phyloP scores from a whole-genome alignment of 768 basidiomycete genomes.

The Calvatia gigantea region DNA sequence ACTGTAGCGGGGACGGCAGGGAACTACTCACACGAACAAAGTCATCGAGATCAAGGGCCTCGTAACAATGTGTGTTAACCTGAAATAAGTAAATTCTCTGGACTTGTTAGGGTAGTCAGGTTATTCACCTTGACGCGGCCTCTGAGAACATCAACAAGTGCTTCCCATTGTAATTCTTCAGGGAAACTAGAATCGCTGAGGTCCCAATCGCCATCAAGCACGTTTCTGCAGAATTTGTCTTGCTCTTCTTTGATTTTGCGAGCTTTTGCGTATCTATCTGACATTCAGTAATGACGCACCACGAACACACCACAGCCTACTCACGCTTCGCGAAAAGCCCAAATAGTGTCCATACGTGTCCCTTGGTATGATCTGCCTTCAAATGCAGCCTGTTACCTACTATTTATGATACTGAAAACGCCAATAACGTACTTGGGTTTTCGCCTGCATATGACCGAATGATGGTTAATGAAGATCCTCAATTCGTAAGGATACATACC shows the following conservation, averaged over 20 bases:
- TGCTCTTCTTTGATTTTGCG: constrained; percentile 62
- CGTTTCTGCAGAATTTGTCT: constrained; percentile 61
- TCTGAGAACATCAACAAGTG: constrained; percentile 72
- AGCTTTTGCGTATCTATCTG: constrained; percentile 56
- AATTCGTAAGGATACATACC: constrained; percentile 33
- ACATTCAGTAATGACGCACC: not conserved
- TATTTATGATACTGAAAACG: not conserved
- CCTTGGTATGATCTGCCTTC: constrained; percentile 35
- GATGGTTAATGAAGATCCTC: not conserved
- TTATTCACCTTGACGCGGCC: constrained; percentile 65
- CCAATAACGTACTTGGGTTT: constrained; percentile 43
- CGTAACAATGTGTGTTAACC: constrained; percentile 56
- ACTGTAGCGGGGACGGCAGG: not conserved
- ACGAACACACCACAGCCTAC: constrained; percentile 12
- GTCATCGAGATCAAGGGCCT: constrained; percentile 67
- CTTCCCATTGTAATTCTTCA: constrained; percentile 73
- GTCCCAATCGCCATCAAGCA: constrained; percentile 38
- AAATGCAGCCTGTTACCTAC: not conserved
- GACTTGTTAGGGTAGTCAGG: not conserved
- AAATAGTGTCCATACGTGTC: constrained; percentile 68
- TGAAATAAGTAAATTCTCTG: constrained; percentile 17
- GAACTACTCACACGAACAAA: constrained; percentile 57
- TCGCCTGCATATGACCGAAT: constrained; percentile 35
- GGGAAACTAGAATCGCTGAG: constrained; percentile 54
- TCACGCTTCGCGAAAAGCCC: constrained; percentile 66